Percentiles rank a stretch among this genome's conserved stretches.
Conservation (phyloP, 2,329 filamentous ascomycete species). For the Sphaerostilbella broomeana region DNA sequence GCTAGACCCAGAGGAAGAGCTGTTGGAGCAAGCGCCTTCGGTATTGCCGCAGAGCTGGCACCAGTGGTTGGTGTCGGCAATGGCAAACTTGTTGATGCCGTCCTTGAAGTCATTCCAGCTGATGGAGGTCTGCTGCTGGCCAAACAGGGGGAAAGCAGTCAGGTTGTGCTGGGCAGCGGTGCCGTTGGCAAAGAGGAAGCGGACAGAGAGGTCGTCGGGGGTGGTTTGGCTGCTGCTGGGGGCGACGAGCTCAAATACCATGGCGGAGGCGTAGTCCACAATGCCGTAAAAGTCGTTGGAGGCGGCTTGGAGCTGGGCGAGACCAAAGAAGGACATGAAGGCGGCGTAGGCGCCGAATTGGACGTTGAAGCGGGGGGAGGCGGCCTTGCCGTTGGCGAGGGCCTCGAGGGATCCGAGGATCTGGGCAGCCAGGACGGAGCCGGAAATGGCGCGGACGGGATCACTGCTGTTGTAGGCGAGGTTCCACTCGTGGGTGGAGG, state of each 20-base stretch:
- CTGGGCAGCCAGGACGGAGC: slow-evolving; percentile 50
- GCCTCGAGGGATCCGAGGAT: slow-evolving; percentile 46
- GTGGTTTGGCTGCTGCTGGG: slow-evolving; percentile 45
- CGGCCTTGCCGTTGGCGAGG: slow-evolving; percentile 37
- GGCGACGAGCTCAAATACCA: slow-evolving; percentile 69
- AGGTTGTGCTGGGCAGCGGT: slow-evolving; percentile 48
- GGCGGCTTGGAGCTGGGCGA: slow-evolving; percentile 44
- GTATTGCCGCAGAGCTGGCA: slow-evolving; percentile 69
- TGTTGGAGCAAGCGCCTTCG: slow-evolving; percentile 55
- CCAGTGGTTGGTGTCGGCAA: slow-evolving; percentile 62
- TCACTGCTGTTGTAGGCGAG: slow-evolving; percentile 77
- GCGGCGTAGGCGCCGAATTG: slow-evolving; percentile 57
- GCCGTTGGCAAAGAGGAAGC: slow-evolving; percentile 57
- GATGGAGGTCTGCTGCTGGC: slow-evolving; percentile 47
- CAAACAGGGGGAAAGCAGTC: slow-evolving; percentile 51
- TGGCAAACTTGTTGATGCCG: slow-evolving; percentile 58
- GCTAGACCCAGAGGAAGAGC: no score
- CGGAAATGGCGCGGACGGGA: slow-evolving; percentile 51
- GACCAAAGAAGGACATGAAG: slow-evolving; percentile 58
- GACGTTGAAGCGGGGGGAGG: slow-evolving; percentile 38
- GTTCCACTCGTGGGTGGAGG: slow-evolving; percentile 73
- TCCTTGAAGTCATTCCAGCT: slow-evolving; percentile 62
- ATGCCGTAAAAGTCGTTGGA: slow-evolving; percentile 65
- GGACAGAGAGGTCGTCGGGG: slow-evolving; percentile 45
- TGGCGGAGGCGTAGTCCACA: slow-evolving; percentile 75